These are phyloP conservation scores for Rhodofomes roseus DNA, from an alignment of 1,284 basidiomycete species.

Conservation along the genomic window DNA sequence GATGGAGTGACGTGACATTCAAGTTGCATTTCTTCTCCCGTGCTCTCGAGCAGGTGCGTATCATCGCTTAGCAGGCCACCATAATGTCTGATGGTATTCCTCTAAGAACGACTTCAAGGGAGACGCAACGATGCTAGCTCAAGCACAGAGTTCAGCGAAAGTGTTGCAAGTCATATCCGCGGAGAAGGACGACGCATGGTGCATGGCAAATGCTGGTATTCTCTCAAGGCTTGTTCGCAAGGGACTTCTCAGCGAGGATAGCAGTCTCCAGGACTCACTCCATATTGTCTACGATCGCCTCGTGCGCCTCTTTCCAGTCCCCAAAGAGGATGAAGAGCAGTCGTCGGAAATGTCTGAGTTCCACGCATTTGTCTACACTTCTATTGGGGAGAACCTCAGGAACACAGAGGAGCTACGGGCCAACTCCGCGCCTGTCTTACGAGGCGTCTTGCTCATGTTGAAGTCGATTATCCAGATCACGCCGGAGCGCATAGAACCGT, in stretches of 20 bases:
- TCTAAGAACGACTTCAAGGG: conserved; percentile 67
- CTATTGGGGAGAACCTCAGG: conserved; percentile 82
- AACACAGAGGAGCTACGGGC: conserved; percentile 37
- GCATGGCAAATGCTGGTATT: conserved; percentile 68
- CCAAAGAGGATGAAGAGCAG: conserved; percentile 76
- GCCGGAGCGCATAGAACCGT: conserved; percentile 84
- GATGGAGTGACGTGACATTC: conserved; percentile 93
- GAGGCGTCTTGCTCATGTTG: conserved; percentile 84
- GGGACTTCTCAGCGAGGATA: conserved; percentile 79
- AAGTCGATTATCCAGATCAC: conserved; percentile 84
- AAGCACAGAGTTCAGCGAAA: conserved; percentile 83
- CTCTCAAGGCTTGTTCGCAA: conserved; percentile 90
- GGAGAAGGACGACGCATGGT: conserved; percentile 87
- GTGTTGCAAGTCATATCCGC: conserved; percentile 86
- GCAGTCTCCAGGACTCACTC: conserved; percentile 73
- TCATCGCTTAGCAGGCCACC: background rate
- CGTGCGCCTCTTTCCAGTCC: conserved; percentile 78
- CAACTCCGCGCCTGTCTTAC: conserved; percentile 47
- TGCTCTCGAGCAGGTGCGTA: conserved; percentile 70
- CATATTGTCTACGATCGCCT: conserved; percentile 87
- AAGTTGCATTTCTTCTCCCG: conserved; percentile 89
- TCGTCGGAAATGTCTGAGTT: conserved; percentile 71
- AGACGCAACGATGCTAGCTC: conserved; percentile 56
- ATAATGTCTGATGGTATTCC: background rate
- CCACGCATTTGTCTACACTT: conserved; percentile 71